Percentiles rank a stretch among this genome's conserved stretches.
Conservation (phyloP, 768 basidiomycete species). For the Auriculariales sp. region DNA sequence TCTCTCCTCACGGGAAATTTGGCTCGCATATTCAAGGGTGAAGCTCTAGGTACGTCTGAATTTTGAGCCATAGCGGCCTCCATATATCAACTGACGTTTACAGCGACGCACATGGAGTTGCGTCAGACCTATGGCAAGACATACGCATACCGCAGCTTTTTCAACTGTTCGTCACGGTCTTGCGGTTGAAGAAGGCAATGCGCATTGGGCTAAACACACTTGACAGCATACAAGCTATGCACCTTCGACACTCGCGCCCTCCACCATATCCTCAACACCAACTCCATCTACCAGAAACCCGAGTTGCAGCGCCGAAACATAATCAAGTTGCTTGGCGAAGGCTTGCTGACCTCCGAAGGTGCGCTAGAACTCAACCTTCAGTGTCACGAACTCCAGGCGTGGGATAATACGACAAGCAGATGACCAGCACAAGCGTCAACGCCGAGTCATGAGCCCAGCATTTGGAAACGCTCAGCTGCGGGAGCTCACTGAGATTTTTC, state of each 20-base stretch:
- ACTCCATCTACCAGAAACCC: not conserved
- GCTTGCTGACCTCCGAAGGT: not conserved
- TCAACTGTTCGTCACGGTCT: not conserved
- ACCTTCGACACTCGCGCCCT: not conserved
- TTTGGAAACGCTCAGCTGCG: constrained; percentile 48
- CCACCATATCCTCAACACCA: not conserved
- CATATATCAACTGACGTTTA: no score
- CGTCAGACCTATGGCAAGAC: not conserved
- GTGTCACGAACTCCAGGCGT: not conserved
- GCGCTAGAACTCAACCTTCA: not conserved
- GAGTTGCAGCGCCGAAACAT: not conserved
- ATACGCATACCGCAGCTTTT: not conserved
- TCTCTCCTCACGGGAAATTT: no score
- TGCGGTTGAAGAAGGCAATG: no score
- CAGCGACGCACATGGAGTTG: not conserved
- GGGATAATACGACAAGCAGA: not conserved
- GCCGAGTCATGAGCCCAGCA: constrained; percentile 35
- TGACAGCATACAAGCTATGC: not conserved
- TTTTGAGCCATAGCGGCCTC: no score
- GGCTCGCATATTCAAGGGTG: no score
- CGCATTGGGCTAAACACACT: not conserved
- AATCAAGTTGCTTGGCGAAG: not conserved
- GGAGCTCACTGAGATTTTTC: constrained; percentile 39
- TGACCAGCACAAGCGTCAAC: not conserved
- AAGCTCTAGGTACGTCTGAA: no score